Evolutionary conservation across 768 basidiomycete genomes (phyloP).

Genomic region (Mycena capillaripes): DNA sequence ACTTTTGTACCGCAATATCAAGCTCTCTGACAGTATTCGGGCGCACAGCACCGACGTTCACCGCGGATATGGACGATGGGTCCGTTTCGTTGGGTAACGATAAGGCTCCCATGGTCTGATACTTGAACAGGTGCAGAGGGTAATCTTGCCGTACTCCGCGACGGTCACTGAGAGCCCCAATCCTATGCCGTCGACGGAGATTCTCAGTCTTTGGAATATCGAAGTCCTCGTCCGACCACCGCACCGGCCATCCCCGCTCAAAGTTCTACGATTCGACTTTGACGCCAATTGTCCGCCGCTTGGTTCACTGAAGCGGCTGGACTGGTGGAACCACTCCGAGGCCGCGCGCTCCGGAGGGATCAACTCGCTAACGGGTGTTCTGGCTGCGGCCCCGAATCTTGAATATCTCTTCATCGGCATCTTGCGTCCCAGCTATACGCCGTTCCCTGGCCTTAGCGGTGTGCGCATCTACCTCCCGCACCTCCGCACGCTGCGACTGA

Average conservation of each 20-base stretch:
- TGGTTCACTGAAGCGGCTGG: constrained; percentile 69
- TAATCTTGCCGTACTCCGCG: constrained; percentile 69
- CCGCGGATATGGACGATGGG: constrained; percentile 47
- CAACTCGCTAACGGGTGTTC: constrained; percentile 69
- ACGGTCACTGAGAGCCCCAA: constrained; percentile 56
- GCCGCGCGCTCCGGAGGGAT: constrained; percentile 76
- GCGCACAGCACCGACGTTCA: constrained; percentile 45
- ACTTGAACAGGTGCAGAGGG: constrained; percentile 62
- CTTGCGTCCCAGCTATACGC: constrained; percentile 44
- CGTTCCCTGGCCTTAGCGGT: constrained; percentile 39
- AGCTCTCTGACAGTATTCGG: constrained; percentile 48
- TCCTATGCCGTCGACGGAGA: constrained; percentile 55
- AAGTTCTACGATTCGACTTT: constrained; percentile 62
- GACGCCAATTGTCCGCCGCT: constrained; percentile 62
- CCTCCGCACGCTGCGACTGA: constrained; percentile 69
- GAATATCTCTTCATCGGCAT: constrained; percentile 72
- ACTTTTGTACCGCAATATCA: constrained; percentile 69
- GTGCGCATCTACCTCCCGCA: constrained; percentile 54
- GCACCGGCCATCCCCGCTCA: constrained; percentile 34
- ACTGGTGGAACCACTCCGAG: constrained; percentile 75
- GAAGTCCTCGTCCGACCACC: constrained; percentile 69
- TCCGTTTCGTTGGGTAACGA: constrained; percentile 36
- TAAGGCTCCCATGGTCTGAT: constrained; percentile 6
- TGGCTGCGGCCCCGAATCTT: constrained; percentile 67
- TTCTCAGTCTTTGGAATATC: constrained; percentile 63